Evolutionary conservation across 768 basidiomycete genomes (phyloP).

Genomic region (Agrocybe pediades): DNA sequence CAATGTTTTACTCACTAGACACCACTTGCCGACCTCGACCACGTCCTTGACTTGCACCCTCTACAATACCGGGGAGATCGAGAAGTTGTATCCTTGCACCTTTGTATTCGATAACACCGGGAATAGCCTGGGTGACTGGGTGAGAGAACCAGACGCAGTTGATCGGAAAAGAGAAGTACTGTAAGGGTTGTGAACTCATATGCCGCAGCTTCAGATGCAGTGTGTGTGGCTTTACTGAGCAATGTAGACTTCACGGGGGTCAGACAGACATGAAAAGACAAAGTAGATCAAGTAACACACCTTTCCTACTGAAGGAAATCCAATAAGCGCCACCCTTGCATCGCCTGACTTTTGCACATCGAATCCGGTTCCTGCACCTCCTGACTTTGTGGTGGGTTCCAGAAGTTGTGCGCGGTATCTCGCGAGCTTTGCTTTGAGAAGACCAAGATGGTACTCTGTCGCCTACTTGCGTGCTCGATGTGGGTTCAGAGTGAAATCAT

Average conservation of each 20-base stretch:
- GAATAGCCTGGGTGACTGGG: conserved; percentile 70
- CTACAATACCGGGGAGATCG: conserved; percentile 95
- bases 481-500: conserved; percentile 10
- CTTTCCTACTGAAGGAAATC: conserved; percentile 96
- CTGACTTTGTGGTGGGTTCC: conserved; percentile 86
- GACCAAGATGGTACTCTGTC: conserved; percentile 92
- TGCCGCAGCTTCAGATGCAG: conserved; percentile 84
- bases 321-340: conserved; percentile 89
- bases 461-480: conserved; percentile 52
- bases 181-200: conserved; percentile 96
- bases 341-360: conserved; percentile 85
- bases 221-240: conserved; percentile 89
- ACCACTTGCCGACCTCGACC: conserved; percentile 97
- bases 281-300: conserved; percentile 29
- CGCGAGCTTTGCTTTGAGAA: conserved; percentile 92
- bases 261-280: background rate
- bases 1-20: conserved; percentile 55
- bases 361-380: conserved; percentile 80
- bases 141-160: background rate
- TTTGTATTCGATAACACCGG: conserved; percentile 95
- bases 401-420: conserved; percentile 94
- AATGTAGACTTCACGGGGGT: conserved; percentile 71
- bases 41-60: conserved; percentile 87
- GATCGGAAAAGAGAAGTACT: conserved; percentile 36
- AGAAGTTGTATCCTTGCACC: conserved; percentile 91